These are phyloP conservation scores for Cladophialophora yegresii DNA, from an alignment of 2,329 filamentous ascomycete genomes.

Conservation along the genomic window DNA sequence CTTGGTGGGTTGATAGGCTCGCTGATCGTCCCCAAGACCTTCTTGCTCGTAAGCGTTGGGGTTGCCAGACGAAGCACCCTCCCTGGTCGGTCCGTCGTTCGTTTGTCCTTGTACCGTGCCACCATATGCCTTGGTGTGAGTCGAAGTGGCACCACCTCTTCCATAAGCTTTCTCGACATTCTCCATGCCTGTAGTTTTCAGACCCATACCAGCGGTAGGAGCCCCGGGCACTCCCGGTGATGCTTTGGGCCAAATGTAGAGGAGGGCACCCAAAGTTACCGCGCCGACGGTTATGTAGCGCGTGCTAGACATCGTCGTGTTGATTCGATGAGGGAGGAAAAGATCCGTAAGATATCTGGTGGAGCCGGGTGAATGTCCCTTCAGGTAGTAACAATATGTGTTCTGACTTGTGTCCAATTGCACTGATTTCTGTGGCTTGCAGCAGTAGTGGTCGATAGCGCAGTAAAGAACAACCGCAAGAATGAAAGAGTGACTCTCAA, in stretches of 20 bases:
- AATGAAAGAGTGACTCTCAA: not conserved
- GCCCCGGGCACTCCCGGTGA: slow-evolving; percentile 19
- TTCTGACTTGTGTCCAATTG: not conserved
- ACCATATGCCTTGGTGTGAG: slow-evolving; percentile 34
- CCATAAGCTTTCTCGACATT: slow-evolving; percentile 35
- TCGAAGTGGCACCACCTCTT: slow-evolving; percentile 32
- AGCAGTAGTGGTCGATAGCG: not conserved
- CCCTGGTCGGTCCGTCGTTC: slow-evolving; percentile 20
- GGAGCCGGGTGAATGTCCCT: not conserved
- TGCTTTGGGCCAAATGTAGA: slow-evolving; percentile 19
- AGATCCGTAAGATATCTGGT: not conserved
- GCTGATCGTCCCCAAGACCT: slow-evolving; percentile 30
- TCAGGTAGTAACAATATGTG: not conserved
- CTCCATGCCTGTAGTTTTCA: slow-evolving; percentile 30
- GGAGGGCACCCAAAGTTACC: slow-evolving; percentile 14
- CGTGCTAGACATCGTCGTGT: slow-evolving; percentile 7
- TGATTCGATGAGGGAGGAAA: not conserved
- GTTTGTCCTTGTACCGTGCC: slow-evolving; percentile 33
- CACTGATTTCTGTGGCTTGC: not conserved
- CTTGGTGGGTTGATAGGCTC: slow-evolving; percentile 10
- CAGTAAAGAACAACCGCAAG: not conserved
- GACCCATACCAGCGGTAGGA: slow-evolving; percentile 4
- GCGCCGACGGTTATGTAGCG: slow-evolving; percentile 23
- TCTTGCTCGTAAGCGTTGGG: slow-evolving; percentile 21
- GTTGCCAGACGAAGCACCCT: slow-evolving; percentile 21